Percentiles rank a stretch among this genome's conserved stretches.
These are phyloP conservation scores for Coccomyxa sp. DNA, from an alignment of 139 green algal species.

Conservation along the genomic window DNA sequence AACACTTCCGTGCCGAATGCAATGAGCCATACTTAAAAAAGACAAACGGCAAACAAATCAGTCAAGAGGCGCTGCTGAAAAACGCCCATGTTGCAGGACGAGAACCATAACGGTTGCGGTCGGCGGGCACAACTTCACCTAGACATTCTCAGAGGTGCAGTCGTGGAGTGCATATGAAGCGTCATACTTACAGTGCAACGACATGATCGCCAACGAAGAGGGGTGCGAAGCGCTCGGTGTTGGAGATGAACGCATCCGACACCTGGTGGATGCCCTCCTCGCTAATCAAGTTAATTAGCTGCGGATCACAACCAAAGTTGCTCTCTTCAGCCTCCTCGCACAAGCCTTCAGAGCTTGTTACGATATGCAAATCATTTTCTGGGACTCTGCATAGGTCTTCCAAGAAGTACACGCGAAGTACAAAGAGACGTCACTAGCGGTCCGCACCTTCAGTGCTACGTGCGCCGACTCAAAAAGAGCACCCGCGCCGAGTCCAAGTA, in stretches of 20 bases:
- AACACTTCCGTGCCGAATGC: background rate
- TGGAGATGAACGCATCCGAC: constrained; percentile 7
- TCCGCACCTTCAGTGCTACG: constrained; percentile 34
- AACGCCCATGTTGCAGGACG: background rate
- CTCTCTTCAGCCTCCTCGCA: background rate
- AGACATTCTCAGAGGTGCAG: too few relatives aligned
- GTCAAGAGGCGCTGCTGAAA: background rate
- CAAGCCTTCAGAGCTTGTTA: background rate
- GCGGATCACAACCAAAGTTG: background rate
- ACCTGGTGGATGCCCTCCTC: constrained; percentile 8
- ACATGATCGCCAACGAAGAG: constrained; percentile 58
- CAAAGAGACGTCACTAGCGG: background rate
- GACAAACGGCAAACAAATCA: background rate
- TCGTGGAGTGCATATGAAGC: too few relatives aligned
- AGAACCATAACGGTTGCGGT: too few relatives aligned
- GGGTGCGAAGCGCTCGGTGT: constrained; percentile 28
- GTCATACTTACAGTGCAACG: constrained; percentile 38
- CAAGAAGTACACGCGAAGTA: background rate
- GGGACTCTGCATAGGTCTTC: too few relatives aligned
- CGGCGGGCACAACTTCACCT: too few relatives aligned
- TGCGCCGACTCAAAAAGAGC: constrained; percentile 49
- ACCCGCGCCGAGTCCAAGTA: constrained; percentile 52
- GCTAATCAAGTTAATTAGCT: constrained; percentile 11
- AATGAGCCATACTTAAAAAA: background rate
- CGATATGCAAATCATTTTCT: background rate